phyloP scores from a whole-genome alignment of 2,329 filamentous ascomycete genomes.

The Hysterium pulicare region DNA sequence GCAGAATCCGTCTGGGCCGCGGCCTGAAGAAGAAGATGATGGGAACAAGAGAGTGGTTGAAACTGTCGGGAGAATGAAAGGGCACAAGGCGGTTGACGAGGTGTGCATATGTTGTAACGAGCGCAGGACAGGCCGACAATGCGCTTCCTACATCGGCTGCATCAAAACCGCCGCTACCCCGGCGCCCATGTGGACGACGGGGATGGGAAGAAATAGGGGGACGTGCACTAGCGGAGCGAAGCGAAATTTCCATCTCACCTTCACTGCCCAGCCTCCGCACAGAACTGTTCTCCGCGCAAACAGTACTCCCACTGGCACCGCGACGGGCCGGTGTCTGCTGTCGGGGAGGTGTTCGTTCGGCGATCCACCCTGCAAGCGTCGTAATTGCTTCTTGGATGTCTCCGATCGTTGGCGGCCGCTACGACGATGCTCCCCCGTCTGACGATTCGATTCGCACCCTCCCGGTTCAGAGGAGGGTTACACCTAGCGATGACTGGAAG shows the following conservation, averaged over 20 bases:
- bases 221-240: slow-evolving; percentile 1
- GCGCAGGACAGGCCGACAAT: not conserved
- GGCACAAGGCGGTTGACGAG: not conserved
- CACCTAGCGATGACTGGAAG: no score
- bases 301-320: not conserved
- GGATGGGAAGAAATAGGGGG: not conserved
- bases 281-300: not conserved
- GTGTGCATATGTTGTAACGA: not conserved
- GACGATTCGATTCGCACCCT: no score
- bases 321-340: no score
- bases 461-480: no score
- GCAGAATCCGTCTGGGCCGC: slow-evolving; percentile 5
- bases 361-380: no score
- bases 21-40: slow-evolving; percentile 4
- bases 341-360: no score
- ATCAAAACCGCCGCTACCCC: not conserved
- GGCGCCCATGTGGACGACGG: slow-evolving; percentile 1
- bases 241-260: slow-evolving; percentile 1
- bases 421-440: no score
- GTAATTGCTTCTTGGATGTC: no score
- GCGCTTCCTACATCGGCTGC: slow-evolving; percentile 1
- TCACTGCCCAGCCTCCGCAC: not conserved
- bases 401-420: no score
- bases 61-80: slow-evolving; percentile 3
- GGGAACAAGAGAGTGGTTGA: slow-evolving; percentile 1